phyloP scores from a whole-genome alignment of 495 filamentous ascomycete genomes.

The Penicillium odoratum region DNA sequence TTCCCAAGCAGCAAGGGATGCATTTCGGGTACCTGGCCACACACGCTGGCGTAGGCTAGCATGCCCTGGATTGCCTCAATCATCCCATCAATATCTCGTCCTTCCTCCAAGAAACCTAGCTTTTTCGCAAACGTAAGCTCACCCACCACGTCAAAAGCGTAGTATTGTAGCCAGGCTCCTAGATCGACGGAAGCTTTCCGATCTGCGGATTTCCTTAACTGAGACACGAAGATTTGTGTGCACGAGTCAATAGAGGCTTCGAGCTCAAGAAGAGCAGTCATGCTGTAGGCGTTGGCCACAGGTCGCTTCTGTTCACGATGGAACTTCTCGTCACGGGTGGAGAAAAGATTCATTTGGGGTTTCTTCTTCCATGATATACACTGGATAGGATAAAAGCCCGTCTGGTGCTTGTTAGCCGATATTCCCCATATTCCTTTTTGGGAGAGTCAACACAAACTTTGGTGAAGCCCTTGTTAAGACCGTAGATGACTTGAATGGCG shows the following conservation, averaged over 20 bases:
- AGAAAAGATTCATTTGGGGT: constrained; percentile 29
- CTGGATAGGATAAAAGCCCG: constrained; percentile 45
- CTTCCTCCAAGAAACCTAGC: constrained; percentile 43
- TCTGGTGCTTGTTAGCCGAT: constrained; percentile 37
- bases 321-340: no score
- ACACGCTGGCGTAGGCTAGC: constrained; percentile 11
- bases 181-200: no score
- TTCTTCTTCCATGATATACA: constrained; percentile 32
- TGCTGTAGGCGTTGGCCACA: no score
- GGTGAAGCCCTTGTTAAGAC: no score
- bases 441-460: no score
- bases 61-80: constrained; percentile 31
- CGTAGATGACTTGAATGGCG: no score
- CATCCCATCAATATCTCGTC: constrained; percentile 39
- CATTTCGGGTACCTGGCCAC: not conserved
- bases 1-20: not conserved
- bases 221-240: no score
- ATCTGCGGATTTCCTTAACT: no score
- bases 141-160: constrained; percentile 32
- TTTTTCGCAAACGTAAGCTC: constrained; percentile 36
- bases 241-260: no score
- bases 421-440: no score
- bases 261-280: no score
- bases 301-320: no score
- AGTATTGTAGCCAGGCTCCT: not conserved